These are phyloP conservation scores for Tuctoria greenei DNA, from an alignment of 176 grass and related monocot genomes.

Conservation along the genomic window DNA sequence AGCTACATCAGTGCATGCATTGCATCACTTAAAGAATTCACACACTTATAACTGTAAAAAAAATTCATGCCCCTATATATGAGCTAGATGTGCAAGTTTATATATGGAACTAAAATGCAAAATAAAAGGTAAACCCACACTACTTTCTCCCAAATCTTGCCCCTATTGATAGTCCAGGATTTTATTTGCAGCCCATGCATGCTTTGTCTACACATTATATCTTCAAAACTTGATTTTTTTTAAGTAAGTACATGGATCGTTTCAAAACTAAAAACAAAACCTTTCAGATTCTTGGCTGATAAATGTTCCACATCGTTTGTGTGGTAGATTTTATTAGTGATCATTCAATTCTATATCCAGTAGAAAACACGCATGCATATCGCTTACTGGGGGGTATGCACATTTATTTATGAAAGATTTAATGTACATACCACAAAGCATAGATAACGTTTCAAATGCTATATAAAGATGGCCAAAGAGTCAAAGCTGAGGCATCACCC, in stretches of 20 bases:
- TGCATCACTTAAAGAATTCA: no score
- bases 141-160: neutral
- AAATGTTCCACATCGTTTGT: neutral
- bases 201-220: neutral
- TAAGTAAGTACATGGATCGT: neutral
- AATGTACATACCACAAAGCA: neutral
- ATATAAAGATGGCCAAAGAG: neutral
- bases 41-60: no score
- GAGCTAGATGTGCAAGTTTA: no score
- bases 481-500: neutral
- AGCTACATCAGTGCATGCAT: no score
- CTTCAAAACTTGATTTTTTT: neutral
- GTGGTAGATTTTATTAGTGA: neutral
- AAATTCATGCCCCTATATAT: no score
- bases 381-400: neutral
- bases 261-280: neutral
- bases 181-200: neutral
- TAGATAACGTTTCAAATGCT: neutral
- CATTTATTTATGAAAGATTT: neutral
- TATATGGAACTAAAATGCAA: no score
- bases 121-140: no score
- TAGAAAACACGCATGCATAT: neutral
- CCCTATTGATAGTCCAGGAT: neutral
- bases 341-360: neutral
- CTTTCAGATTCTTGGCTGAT: neutral